Base-by-base conservation (phyloP, 768 basidiomycete species). In the Tricholoma flavovirens region DNA sequence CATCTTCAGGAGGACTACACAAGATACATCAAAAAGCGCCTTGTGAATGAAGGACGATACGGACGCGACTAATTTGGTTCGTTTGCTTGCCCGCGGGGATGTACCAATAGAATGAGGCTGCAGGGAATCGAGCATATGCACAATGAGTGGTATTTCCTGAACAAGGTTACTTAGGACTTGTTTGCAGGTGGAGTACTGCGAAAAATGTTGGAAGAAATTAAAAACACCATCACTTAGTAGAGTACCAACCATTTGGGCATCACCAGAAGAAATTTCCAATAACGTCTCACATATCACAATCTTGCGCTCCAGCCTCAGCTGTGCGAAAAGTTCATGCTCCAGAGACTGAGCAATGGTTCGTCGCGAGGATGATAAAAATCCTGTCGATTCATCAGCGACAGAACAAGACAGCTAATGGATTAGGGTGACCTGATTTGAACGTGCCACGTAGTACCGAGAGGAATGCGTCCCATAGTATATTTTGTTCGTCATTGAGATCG, bases 71-170 rank as follows among this genome's bases (percentile, higher is more conserved):
- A 53, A 11, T 42, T 84, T 90, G 9, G 77, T 73, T 17, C 88
- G 81, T 71, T 94, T 94, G 46, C 73, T 76, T 1, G 80, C 79
- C 12, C 82, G 83, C 8, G 79, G 71, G 12, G 70, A 71, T 5
- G 66, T 63, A 19, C 76, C 76, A 19, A 66, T 63, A 2, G 73
- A 67, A 17, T 65, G 63, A 2, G 83, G 85, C 55, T 79, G 79
- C 26, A 86, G 71, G 8, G 64, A 62, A 17, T 69, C 62, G 5
- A 90, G 71, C 14, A 92, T 71, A 24, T 76, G 75, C 11, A 77
- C 60, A 8, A 87, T 79, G 33, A 89, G 66, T 0, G 73, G 59
- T 1, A 79, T 74, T n/a, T 86, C 83, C 1, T 69, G 57, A 2
- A 87, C 63, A 11, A 84, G 60, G 30, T 66, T 71, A 8, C 73